These are phyloP conservation scores for Lyophyllum shimeji DNA, from an alignment of 768 basidiomycete genomes.

Conservation along the genomic window DNA sequence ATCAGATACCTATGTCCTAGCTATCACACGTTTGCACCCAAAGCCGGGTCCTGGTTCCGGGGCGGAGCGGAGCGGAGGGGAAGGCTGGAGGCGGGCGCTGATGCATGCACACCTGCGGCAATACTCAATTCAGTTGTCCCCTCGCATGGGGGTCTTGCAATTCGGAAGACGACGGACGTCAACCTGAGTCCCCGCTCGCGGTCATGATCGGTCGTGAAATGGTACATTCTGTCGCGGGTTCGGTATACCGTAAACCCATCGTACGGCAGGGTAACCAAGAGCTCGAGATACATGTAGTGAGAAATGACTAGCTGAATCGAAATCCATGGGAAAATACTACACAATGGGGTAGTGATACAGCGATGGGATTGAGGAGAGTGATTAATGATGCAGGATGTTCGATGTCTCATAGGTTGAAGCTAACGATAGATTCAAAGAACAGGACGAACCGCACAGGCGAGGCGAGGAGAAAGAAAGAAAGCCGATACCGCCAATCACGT, in stretches of 20 bases:
- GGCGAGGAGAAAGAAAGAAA: background rate
- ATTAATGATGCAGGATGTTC: background rate
- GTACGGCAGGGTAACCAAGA: background rate
- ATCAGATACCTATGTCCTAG: too few relatives aligned
- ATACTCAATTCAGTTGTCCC: too few relatives aligned
- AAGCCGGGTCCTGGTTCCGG: too few relatives aligned
- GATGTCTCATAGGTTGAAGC: slow-evolving; percentile 2
- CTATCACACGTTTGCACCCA: too few relatives aligned
- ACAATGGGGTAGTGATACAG: background rate
- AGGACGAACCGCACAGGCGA: background rate
- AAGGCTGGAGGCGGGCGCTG: too few relatives aligned
- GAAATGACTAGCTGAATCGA: background rate
- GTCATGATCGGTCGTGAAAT: background rate
- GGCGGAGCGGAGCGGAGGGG: too few relatives aligned
- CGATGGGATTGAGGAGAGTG: background rate
- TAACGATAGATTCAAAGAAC: background rate
- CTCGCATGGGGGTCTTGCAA: too few relatives aligned
- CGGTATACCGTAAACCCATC: slow-evolving; percentile 10
- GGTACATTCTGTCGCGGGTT: background rate
- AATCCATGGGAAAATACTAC: background rate
- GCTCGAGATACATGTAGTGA: background rate
- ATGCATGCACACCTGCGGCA: too few relatives aligned
- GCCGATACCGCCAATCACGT: slow-evolving; percentile 8
- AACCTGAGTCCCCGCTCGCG: too few relatives aligned
- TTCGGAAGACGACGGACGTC: too few relatives aligned